phyloP scores from a whole-genome alignment of 2,329 filamentous ascomycete species.

The Neophaeococcomyces mojaviensis region DNA sequence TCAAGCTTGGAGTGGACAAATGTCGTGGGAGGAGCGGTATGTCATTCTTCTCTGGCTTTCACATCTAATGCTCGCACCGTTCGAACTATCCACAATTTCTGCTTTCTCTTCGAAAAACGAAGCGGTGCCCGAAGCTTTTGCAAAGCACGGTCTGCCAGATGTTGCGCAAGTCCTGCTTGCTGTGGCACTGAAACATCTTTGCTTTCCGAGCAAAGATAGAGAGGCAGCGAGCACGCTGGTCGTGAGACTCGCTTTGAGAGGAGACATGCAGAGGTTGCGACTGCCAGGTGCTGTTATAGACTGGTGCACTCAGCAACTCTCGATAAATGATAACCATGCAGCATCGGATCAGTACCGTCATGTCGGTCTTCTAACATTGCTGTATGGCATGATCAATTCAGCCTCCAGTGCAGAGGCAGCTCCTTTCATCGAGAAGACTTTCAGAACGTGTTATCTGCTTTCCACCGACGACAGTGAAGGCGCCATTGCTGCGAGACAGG shows the following conservation, averaged over 20 bases:
- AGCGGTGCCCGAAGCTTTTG: conserved; percentile 16
- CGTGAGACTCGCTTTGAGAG: conserved; percentile 71
- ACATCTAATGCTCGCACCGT: conserved; percentile 75
- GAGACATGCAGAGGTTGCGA: conserved; percentile 76
- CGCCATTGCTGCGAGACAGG: conserved; percentile 51
- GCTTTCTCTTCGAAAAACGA: conserved; percentile 21
- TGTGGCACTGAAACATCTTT: conserved; percentile 63
- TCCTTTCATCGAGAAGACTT: conserved; percentile 58
- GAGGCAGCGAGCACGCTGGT: conserved; percentile 80
- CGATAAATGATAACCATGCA: conserved; percentile 34
- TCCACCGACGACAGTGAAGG: conserved; percentile 44
- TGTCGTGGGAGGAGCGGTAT: conserved; percentile 84
- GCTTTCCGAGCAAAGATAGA: conserved; percentile 73
- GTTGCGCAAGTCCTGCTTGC: conserved; percentile 64
- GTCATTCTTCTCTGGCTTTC: conserved; percentile 81
- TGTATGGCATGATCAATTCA: conserved; percentile 66
- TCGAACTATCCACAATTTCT: conserved; percentile 83
- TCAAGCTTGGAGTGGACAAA: conserved; percentile 49
- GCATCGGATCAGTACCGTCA: conserved; percentile 60
- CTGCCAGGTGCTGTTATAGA: conserved; percentile 60
- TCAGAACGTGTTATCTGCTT: conserved; percentile 55
- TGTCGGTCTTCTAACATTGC: conserved; percentile 70
- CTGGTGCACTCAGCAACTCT: conserved; percentile 62
- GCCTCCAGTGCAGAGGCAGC: conserved; percentile 69
- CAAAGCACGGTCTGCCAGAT: conserved; percentile 50